phyloP scores from a whole-genome alignment of 139 green algal genomes.

The Pleodorina starrii region DNA sequence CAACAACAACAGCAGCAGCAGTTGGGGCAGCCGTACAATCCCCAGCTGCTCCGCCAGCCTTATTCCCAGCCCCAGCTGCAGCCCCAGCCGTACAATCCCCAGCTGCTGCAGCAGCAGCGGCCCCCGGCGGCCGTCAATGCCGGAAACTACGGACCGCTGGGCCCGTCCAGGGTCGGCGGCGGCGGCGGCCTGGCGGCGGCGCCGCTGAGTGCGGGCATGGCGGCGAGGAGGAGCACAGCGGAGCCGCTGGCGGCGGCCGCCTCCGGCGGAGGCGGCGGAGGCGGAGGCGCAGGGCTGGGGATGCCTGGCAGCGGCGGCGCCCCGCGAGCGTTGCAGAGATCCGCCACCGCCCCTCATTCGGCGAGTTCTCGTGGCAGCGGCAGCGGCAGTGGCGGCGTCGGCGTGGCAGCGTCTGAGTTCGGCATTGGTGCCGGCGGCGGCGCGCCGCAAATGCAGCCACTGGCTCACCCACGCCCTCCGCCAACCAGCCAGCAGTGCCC shows the following conservation, averaged over 20 bases:
- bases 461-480: background rate
- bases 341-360: background rate
- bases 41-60: background rate
- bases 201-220: conserved; percentile 13
- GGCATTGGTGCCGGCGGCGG: background rate
- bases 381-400: background rate
- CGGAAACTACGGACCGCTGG: conserved; percentile 4
- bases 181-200: conserved; percentile 1
- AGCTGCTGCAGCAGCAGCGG: background rate
- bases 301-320: background rate
- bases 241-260: background rate
- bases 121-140: background rate
- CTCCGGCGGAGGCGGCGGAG: background rate
- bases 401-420: background rate
- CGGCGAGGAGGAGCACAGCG: background rate
- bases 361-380: too few species aligned
- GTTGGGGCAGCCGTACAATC: background rate
- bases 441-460: background rate
- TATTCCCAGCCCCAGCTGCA: background rate
- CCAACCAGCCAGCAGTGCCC: background rate
- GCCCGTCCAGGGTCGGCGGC: background rate
- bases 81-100: background rate
- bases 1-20: background rate
- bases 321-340: background rate
- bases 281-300: too few species aligned